Conservation (phyloP, 345 rosid species). For the Boechera divaricarpa region DNA sequence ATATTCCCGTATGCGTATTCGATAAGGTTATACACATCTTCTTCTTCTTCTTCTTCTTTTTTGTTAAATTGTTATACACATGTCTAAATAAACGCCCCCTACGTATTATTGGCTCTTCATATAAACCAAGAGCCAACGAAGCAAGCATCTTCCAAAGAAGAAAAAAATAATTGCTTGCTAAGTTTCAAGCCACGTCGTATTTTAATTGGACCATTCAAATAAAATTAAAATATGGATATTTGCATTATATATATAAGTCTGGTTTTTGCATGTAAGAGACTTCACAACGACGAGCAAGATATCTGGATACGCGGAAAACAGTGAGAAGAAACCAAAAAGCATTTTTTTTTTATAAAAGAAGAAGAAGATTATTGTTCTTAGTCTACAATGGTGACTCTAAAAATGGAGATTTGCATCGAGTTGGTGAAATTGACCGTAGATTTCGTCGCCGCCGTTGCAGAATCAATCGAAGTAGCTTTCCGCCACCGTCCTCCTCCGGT, state of each 20-base stretch:
- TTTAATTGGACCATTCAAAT: constrained; percentile 16
- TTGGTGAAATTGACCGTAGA: constrained; percentile 40
- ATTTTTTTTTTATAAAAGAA: neutral
- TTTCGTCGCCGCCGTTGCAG: constrained; percentile 45
- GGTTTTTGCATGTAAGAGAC: constrained; percentile 40
- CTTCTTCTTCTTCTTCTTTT: too few relatives aligned
- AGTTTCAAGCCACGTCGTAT: constrained; percentile 41
- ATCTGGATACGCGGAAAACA: constrained; percentile 42
- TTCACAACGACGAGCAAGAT: constrained; percentile 22
- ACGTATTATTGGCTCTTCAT: constrained; percentile 35
- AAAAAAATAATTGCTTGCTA: constrained; percentile 30
- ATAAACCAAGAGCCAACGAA: constrained; percentile 43
- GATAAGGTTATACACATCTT: neutral
- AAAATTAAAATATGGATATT: constrained; percentile 27
- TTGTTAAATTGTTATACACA: neutral
- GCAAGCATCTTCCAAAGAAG: constrained; percentile 26
- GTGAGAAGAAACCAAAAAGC: constrained; percentile 27
- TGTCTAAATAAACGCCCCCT: constrained; percentile 25
- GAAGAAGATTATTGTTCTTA: neutral
- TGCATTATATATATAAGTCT: constrained; percentile 34
- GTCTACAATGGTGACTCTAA: constrained; percentile 37
- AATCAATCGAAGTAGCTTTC: constrained; percentile 44
- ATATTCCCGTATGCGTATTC: neutral
- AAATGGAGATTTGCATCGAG: constrained; percentile 48
- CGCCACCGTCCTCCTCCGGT: constrained; percentile 43